These are phyloP conservation scores for Pichia sp. DNA, from an alignment of 1,139 yeast genomes.

Conservation along the genomic window DNA sequence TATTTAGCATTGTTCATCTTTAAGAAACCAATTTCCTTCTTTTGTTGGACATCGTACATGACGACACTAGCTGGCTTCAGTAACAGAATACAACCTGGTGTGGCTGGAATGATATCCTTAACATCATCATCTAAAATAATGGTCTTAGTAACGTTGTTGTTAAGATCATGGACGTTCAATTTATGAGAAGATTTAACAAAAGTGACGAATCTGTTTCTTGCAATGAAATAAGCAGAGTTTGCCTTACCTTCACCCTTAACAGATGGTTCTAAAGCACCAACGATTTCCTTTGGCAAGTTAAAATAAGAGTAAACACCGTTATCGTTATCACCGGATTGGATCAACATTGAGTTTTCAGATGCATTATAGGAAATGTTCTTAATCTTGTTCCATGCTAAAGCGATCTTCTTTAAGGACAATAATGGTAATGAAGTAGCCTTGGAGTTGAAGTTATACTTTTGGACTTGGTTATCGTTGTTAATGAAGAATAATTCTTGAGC, in stretches of 20 bases:
- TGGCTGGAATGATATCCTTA: conserved; percentile 72
- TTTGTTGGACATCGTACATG: conserved; percentile 91
- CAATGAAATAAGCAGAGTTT: conserved; percentile 82
- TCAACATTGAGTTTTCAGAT: conserved; percentile 82
- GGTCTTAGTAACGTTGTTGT: conserved; percentile 76
- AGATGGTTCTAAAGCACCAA: conserved; percentile 91
- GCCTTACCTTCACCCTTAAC: conserved; percentile 80
- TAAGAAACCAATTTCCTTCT: conserved; percentile 70
- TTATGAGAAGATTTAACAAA: conserved; percentile 62
- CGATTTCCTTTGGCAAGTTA: conserved; percentile 78
- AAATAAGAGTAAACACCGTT: conserved; percentile 70
- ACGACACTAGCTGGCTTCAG: conserved; percentile 72
- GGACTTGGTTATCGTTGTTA: conserved; percentile 85
- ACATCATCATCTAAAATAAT: conserved; percentile 73
- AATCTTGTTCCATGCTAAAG: conserved; percentile 84
- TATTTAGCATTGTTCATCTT: conserved; percentile 82
- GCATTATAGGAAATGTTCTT: conserved; percentile 89
- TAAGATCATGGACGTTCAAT: conserved; percentile 81
- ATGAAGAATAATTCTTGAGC: conserved; percentile 62
- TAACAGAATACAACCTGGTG: conserved; percentile 81
- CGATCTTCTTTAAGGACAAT: conserved; percentile 79
- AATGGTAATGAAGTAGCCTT: conserved; percentile 68
- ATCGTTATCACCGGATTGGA: conserved; percentile 73
- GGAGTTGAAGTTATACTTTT: conserved; percentile 64
- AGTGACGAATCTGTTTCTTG: conserved; percentile 91